Conservation (phyloP, 78 protist species). For the Pelomyxa schiedti region DNA sequence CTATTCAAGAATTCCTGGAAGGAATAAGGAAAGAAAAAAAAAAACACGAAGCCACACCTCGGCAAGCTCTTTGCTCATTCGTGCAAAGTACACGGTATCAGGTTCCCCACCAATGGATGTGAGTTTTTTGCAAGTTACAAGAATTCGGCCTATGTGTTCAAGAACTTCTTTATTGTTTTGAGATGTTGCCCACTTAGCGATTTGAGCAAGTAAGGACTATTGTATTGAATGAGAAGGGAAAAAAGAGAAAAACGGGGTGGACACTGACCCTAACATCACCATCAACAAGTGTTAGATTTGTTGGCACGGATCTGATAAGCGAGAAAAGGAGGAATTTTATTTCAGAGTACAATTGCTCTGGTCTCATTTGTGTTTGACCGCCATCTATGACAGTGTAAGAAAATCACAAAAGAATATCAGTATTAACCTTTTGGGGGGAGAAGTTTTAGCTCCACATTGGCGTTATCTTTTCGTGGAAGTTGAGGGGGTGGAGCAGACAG, state of each 20-base stretch:
- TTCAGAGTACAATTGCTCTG: constrained; percentile 37
- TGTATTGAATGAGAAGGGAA: too few relatives aligned
- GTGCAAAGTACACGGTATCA: too few relatives aligned
- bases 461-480: constrained; percentile 41
- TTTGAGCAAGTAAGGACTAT: not conserved
- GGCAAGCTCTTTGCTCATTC: too few relatives aligned
- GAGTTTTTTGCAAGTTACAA: constrained; percentile 21
- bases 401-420: not conserved
- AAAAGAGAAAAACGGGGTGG: too few relatives aligned
- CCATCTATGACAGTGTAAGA: not conserved
- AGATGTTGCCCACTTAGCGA: not conserved
- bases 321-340: constrained; percentile 24
- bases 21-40: too few relatives aligned
- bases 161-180: constrained; percentile 21
- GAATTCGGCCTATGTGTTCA: constrained; percentile 29
- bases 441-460: constrained; percentile 33
- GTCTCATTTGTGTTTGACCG: not conserved
- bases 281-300: not conserved
- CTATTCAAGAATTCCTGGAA: constrained; percentile 19
- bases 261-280: constrained; percentile 16
- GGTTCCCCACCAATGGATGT: too few relatives aligned
- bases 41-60: not conserved
- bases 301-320: constrained; percentile 9
- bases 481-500: constrained; percentile 44
- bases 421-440: constrained; percentile 5